Evolutionary conservation across 306 rosid species (phyloP).

Genomic region (Fragaria iinumae): DNA sequence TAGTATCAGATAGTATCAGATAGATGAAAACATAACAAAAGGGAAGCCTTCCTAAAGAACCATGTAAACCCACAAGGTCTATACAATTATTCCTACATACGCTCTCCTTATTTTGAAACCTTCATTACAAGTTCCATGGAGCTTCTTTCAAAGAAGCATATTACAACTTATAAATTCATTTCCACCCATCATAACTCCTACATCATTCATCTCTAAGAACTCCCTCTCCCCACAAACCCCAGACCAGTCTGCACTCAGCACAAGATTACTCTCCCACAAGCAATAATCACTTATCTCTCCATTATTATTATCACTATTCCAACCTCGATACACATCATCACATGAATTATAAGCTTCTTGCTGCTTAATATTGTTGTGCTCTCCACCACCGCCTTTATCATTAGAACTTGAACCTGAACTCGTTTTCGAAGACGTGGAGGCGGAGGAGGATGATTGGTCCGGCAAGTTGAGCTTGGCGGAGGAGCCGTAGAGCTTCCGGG

Average conservation of each 20-base stretch:
- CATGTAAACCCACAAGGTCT: neutral
- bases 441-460: neutral
- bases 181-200: conserved; percentile 15
- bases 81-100: neutral
- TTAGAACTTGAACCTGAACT: neutral
- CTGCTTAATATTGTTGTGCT: neutral
- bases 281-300: neutral
- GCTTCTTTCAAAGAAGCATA: neutral
- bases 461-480: conserved; percentile 32
- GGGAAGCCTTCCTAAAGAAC: neutral
- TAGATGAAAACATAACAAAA: neutral
- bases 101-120: neutral
- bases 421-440: neutral
- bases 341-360: neutral
- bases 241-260: neutral
- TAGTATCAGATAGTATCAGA: neutral
- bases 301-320: neutral
- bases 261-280: neutral
- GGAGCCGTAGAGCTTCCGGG: conserved; percentile 28
- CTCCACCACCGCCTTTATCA: neutral
- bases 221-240: conserved; percentile 9
- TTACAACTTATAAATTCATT: conserved; percentile 4
- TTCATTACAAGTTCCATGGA: conserved; percentile 17
- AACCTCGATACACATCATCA: neutral
- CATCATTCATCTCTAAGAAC: conserved; percentile 7